phyloP scores from a whole-genome alignment of 83 land plant species.

The Picea engelmannii region DNA sequence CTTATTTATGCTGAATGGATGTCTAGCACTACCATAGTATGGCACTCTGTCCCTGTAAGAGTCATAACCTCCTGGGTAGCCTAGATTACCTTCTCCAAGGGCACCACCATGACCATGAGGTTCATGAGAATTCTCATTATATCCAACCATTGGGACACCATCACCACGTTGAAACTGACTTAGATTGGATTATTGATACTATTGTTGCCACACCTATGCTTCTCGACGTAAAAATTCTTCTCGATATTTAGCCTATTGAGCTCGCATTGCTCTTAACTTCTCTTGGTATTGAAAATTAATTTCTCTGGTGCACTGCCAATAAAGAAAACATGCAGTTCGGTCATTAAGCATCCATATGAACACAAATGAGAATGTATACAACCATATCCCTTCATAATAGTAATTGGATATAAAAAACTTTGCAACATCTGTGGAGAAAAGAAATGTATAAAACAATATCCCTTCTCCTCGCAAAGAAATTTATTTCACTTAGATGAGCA shows the following conservation, averaged over 20 bases:
- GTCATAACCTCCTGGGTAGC: slow-evolving; percentile 19
- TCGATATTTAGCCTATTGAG: slow-evolving; percentile 44
- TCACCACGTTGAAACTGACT: slow-evolving; percentile 23
- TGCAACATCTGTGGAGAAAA: too few species aligned
- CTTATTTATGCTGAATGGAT: slow-evolving; percentile 20
- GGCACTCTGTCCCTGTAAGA: slow-evolving; percentile 34
- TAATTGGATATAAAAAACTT: too few species aligned
- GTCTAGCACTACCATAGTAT: slow-evolving; percentile 17
- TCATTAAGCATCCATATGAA: too few species aligned
- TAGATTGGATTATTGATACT: slow-evolving; percentile 48
- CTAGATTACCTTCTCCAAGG: slow-evolving; percentile 18
- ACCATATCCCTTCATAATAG: too few species aligned
- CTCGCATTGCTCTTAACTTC: slow-evolving; percentile 42
- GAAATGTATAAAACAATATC: too few species aligned
- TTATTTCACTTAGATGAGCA: too few species aligned
- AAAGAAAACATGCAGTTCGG: too few species aligned
- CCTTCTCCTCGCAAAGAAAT: too few species aligned
- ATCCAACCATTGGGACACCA: slow-evolving; percentile 10
- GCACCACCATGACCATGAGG: slow-evolving; percentile 31
- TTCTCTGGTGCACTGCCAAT: slow-evolving; percentile 7
- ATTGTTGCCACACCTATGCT: slow-evolving; percentile 46
- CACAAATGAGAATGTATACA: too few species aligned
- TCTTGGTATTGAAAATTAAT: slow-evolving; percentile 63
- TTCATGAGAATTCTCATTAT: slow-evolving; percentile 14
- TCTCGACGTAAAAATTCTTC: slow-evolving; percentile 65